Conservation (phyloP, 78 protist species). For the Dictyostelium intermedium region DNA sequence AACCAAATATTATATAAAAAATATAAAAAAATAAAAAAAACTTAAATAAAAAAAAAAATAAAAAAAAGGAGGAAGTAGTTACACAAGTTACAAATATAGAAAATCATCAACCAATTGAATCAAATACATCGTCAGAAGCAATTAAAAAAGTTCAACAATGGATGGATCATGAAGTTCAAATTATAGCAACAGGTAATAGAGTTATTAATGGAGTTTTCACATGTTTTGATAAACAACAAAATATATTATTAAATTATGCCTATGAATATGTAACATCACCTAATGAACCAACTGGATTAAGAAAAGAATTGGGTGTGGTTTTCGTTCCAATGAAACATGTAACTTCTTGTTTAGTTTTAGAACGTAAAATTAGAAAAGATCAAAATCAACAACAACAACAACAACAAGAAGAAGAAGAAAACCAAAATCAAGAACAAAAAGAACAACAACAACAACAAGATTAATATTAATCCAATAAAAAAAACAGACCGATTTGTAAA, state of each 20-base stretch:
- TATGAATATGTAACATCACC: constrained; percentile 6
- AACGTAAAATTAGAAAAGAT: background rate
- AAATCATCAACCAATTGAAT: background rate
- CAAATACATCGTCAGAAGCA: constrained; percentile 5
- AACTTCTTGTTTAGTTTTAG: constrained; percentile 6
- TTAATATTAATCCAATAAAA: background rate
- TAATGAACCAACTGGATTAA: background rate
- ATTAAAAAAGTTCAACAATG: background rate
- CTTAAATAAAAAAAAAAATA: no score
- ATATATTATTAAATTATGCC: constrained; percentile 26
- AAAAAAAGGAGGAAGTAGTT: background rate
- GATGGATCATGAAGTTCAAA: constrained; percentile 10
- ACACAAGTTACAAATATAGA: background rate
- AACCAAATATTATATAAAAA: no score
- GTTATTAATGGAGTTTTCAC: background rate
- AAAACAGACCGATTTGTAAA: background rate
- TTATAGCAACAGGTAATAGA: constrained; percentile 21
- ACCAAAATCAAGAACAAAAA: background rate
- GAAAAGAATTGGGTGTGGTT: constrained; percentile 55
- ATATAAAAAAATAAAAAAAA: no score
- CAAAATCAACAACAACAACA: background rate
- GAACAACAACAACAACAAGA: background rate
- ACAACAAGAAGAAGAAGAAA: background rate
- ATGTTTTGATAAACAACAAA: constrained; percentile 70
- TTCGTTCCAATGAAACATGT: constrained; percentile 49